Base-by-base conservation (phyloP, 108 stramenopile species). In the Halocafeteria seosinensis region DNA sequence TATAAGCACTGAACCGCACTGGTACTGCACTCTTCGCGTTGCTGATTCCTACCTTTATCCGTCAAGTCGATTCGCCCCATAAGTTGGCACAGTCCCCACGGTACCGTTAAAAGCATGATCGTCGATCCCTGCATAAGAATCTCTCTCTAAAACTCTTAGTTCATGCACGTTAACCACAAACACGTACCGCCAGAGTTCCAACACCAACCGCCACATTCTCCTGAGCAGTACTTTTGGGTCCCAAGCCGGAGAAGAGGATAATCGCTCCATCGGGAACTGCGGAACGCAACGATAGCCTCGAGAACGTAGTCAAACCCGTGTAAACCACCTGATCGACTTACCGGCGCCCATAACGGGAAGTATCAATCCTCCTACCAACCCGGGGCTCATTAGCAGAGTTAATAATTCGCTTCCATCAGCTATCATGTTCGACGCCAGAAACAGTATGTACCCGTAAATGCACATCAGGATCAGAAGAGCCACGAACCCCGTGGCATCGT, bases 141-240 rank as follows among this genome's bases (percentile, higher is more conserved):
- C n/a, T n/a, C n/a, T n/a, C n/a, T n/a, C 21, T 21, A 21, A 47
- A 47, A 47, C 21, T 47, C 21, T 21, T 47, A 47, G 21, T 21
- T 21, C 21, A 21, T 21, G 21, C 21, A 47, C 21, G 21, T 21
- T 21, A 21, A 21, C 21, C 21, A 21, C 21, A 21, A n/a, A n/a
- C n/a, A n/a, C n/a, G n/a, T n/a, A 92, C 95, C 0, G 95, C 95
- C 60, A 96, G 76, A 27, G 95, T 91, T 12, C 95, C 95, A n/a
- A n/a, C n/a, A n/a, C 95, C 95, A 3, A 96, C 90, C 21, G 92
- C 95, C 6, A 94, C 90, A 11, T 78, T 67, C 3, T 94, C 78
- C 21, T 90, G 85, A 61, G 87, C 84, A 60, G 88, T 85, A 17
- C 86, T 82, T 32, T 82, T 64, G 50, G 82, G 81, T n/a, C 88